Base-by-base conservation (phyloP, 169 alveolate species). In the Babesia bovis region DNA sequence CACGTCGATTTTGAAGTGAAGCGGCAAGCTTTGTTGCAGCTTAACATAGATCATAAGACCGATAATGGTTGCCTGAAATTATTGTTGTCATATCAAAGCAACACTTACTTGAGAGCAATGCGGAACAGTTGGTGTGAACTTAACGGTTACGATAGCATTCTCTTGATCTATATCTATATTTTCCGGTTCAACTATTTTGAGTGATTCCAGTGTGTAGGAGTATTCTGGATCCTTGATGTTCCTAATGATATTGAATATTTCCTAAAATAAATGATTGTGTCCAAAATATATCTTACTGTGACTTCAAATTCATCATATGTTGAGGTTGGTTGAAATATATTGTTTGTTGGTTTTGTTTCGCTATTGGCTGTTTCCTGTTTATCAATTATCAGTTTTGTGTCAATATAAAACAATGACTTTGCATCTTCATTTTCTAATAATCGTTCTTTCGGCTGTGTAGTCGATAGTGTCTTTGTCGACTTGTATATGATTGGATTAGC, bases 181-280 rank as follows among this genome's bases (percentile, higher is more conserved):
- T 13, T 94, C 95, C 13, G 85, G 89, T 21, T 93, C 86, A 10
- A 97, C 95, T 13, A 97, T 96, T 82, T 93, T 93, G 52, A 97
- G 91, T 79, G 95, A 90, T 89, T 97, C 99, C 75, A 97, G 90
- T 23, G 99, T 94, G 70, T 95, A 94, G 17, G 99, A 98, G 81
- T 97, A 97, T 83, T 97, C 99, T 17, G 99, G 99, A 66, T 97
- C 99, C 72, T 93, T 94, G 25, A 97, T 95, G 70, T 90, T 85
- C 79, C 95, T 90, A 26, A 96, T 85, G 53, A 93, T 75, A 56
- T 95, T 97, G 85, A 89, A 97, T 30, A 96, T 90, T 82, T 96
- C 98, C 87, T 79, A 47, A 13, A 19, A 12, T 2, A 0, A 4
- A 23, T 30, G 25, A 0, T 12, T 6, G 19, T 17, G 5, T 4